Evolutionary conservation across 176 grass and related monocot genomes (phyloP), one percentile per base, ranked within the genome.

Genomic region (Cenchrus purpureus): DNA sequence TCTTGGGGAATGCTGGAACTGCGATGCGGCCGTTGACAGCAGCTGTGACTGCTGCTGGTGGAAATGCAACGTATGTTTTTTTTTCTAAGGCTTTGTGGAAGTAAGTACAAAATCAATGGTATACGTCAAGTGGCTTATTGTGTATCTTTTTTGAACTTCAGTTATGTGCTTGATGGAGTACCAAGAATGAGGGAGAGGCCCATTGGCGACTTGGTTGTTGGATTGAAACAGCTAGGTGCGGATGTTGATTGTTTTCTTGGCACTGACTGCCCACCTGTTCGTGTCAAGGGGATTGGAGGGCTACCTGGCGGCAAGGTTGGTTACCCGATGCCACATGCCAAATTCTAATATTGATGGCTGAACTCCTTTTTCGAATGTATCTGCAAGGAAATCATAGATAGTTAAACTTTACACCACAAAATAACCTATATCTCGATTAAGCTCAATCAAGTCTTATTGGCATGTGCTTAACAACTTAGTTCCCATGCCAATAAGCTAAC

Each of bases 171-270:
- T 68, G 97, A 99, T 86, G 97, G 97, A 59, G 97, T 99, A 14
- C 97, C 97, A 65, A 83, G 97, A 85, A 99, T 99, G 97, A 96
- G 97, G 88, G 97, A 99, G 79, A 91, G 97, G 56, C 97, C 97
- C 5, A 99, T 99, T 81, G 94, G 97, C 10, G 97, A 99, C 65
- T 94, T 99, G 52, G 90, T 97, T 74, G 81, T 84, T 0, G 97
- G 97, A 49, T 83, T 99, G 79, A 92, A 99, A 74, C 97, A 99
- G 73, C 97, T 99, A 34, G 97, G 94, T 60, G 93, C 97, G 0
- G 90, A 94, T 74, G 92, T 85, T 52, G 97, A 99, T 82, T 99
- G 97, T 89, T 99, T 99, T 85, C 87, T 99, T 61, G 97, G 94
- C 51, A 99, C 97, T 15, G 59, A 96, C 61, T 99, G 97, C 62